A percentile compares a stretch with the other conserved stretches of the same genome.
Evolutionary conservation across 2,329 filamentous ascomycete species (phyloP).

Genomic region (Eurotiales sp.): DNA sequence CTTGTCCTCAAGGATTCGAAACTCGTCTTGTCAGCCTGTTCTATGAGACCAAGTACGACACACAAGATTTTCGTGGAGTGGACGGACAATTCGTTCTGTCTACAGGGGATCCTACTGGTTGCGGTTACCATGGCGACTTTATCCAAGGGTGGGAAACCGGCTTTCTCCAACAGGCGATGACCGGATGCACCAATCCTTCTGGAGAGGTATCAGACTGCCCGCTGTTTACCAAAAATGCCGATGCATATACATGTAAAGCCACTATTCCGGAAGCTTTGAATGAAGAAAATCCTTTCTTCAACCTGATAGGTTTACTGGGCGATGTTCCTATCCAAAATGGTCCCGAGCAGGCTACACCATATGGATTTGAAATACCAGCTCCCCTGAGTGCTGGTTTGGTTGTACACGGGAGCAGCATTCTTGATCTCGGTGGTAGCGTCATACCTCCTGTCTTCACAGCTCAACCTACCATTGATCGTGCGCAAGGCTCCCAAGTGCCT

Average conservation of each 20-base stretch:
- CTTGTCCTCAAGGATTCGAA: conserved; percentile 67
- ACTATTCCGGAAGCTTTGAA: conserved; percentile 53
- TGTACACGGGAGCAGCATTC: not conserved
- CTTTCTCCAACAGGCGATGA: conserved; percentile 68
- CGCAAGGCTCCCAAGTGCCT: not conserved
- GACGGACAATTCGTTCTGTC: conserved; percentile 70
- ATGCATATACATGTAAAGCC: conserved; percentile 60
- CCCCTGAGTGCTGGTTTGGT: not conserved
- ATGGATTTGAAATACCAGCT: conserved; percentile 1
- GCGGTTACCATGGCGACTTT: conserved; percentile 75
- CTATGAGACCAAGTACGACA: conserved; percentile 83
- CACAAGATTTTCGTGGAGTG: conserved; percentile 58
- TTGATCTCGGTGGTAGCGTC: not conserved
- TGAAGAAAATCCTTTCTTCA: conserved; percentile 58
- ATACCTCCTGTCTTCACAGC: not conserved
- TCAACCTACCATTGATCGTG: not conserved
- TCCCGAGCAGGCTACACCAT: conserved; percentile 35
- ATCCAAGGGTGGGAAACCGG: conserved; percentile 70
- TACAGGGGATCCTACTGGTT: conserved; percentile 74
- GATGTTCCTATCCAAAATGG: conserved; percentile 49
- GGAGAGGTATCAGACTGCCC: conserved; percentile 71
- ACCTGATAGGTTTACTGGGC: conserved; percentile 63
- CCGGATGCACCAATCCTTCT: conserved; percentile 68
- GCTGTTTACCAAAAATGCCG: conserved; percentile 59
- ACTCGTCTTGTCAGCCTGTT: conserved; percentile 70